Evolutionary conservation across 257 asterid genomes (phyloP).

Genomic region (Salvia splendens): DNA sequence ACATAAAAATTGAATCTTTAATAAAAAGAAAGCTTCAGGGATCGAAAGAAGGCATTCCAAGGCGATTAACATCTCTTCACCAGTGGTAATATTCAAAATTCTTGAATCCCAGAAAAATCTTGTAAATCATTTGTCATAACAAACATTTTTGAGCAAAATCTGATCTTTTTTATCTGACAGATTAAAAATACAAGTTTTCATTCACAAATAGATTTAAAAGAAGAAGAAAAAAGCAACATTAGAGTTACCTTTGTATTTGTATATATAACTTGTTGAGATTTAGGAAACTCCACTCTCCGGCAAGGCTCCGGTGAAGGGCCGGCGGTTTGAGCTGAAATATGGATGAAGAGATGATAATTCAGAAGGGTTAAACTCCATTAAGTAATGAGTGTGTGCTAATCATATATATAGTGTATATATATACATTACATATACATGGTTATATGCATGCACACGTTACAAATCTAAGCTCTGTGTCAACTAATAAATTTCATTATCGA

Average conservation of each 20-base stretch:
- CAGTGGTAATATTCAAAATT: neutral
- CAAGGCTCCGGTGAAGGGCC: slow-evolving; percentile 33
- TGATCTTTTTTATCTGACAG: neutral
- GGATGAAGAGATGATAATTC: slow-evolving; percentile 21
- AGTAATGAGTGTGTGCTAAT: slow-evolving; percentile 10
- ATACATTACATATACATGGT: neutral
- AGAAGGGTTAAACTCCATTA: slow-evolving; percentile 34
- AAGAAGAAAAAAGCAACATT: too few species aligned
- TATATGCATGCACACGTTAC: slow-evolving; percentile 31
- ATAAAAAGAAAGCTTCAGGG: neutral
- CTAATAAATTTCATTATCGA: neutral
- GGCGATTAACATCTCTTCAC: neutral
- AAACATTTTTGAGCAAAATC: neutral
- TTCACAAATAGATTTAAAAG: slow-evolving; percentile 2
- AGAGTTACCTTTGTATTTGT: slow-evolving; percentile 31
- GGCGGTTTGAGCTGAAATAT: slow-evolving; percentile 29
- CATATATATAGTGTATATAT: slow-evolving; percentile 24
- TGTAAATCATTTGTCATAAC: neutral
- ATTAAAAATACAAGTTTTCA: too few species aligned
- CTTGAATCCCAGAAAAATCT: slow-evolving; percentile 13
- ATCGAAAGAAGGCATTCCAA: neutral
- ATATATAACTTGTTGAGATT: neutral
- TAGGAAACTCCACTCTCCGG: slow-evolving; percentile 30
- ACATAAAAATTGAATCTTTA: slow-evolving; percentile 3
- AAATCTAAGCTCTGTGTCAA: slow-evolving; percentile 10